A percentile compares a stretch with the other conserved stretches of the same genome.
These are phyloP conservation scores for Pseudonitzschia multistriata DNA, from an alignment of 108 stramenopile species.

Conservation along the genomic window DNA sequence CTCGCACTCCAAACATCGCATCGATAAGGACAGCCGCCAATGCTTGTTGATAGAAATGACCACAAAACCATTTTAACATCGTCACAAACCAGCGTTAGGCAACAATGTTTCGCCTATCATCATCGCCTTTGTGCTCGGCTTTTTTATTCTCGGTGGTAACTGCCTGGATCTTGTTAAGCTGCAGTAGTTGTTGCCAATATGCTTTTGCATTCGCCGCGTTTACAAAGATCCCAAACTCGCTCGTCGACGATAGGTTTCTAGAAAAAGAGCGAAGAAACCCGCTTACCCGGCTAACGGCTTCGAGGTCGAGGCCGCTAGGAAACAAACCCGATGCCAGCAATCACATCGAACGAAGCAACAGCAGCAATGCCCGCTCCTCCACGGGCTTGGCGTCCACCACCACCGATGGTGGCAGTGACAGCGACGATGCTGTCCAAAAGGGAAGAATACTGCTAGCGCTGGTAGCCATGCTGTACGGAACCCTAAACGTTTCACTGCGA, in stretches of 20 bases:
- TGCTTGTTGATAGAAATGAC: too few relatives aligned
- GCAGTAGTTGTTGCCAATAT: neutral
- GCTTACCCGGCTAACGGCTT: neutral
- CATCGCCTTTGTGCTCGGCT: neutral
- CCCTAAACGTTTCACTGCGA: constrained; percentile 54
- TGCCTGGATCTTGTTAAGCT: neutral
- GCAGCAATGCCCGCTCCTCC: neutral
- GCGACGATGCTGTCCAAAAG: neutral
- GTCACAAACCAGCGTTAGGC: too few relatives aligned
- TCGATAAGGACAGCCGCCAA: too few relatives aligned
- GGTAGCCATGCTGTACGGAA: constrained; percentile 62
- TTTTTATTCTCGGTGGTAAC: neutral
- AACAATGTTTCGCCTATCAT: neutral
- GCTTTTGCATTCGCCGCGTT: constrained; percentile 5
- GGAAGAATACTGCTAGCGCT: constrained; percentile 46
- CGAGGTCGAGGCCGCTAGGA: too few relatives aligned
- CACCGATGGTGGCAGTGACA: neutral
- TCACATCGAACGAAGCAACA: neutral
- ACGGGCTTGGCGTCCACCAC: neutral
- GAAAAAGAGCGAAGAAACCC: constrained; percentile 5
- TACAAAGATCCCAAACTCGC: constrained; percentile 10
- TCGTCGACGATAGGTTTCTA: neutral
- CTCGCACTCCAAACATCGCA: too few relatives aligned
- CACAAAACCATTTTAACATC: too few relatives aligned
- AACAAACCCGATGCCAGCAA: too few relatives aligned